These are phyloP conservation scores for Annulohypoxylon moriforme DNA, from an alignment of 495 filamentous ascomycete genomes.

Conservation along the genomic window DNA sequence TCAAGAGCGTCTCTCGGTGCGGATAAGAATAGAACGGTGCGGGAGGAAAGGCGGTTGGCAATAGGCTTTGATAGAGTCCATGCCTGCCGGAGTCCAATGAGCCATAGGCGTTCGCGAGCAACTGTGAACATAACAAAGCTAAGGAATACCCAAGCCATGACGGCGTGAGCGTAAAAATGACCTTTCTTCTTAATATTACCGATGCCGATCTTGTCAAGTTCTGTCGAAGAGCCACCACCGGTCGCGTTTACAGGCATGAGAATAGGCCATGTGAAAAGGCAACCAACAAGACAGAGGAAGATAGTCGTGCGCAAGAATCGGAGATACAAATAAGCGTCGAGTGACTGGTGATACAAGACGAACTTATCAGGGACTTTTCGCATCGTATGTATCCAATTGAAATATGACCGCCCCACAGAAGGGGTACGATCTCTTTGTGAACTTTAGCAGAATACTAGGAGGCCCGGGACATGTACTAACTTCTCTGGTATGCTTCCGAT, in stretches of 20 bases:
- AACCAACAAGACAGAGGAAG: constrained; percentile 78
- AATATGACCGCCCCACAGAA: constrained; percentile 34
- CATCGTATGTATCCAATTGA: constrained; percentile 73
- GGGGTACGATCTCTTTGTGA: constrained; percentile 44
- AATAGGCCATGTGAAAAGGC: constrained; percentile 77
- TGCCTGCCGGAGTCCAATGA: constrained; percentile 75
- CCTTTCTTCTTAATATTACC: constrained; percentile 68
- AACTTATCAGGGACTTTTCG: constrained; percentile 69
- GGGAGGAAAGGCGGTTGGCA: constrained; percentile 71
- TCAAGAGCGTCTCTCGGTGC: constrained; percentile 70
- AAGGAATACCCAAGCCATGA: constrained; percentile 73
- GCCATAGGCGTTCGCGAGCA: constrained; percentile 74
- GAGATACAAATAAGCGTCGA: constrained; percentile 82
- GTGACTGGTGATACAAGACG: constrained; percentile 72
- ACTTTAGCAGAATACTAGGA: constrained; percentile 27
- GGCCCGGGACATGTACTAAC: constrained; percentile 20
- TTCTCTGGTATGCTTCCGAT: constrained; percentile 48
- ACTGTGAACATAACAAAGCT: constrained; percentile 75
- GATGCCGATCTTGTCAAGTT: constrained; percentile 73
- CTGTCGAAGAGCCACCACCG: constrained; percentile 66
- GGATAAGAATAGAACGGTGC: constrained; percentile 76
- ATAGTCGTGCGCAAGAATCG: constrained; percentile 80
- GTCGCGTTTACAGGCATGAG: constrained; percentile 83
- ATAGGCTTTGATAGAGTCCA: constrained; percentile 77
- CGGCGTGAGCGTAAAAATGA: constrained; percentile 71